Percentiles rank a stretch among this genome's conserved stretches.
Evolutionary conservation across 257 asterid species (phyloP).

Genomic region (Leonotis leonurus): DNA sequence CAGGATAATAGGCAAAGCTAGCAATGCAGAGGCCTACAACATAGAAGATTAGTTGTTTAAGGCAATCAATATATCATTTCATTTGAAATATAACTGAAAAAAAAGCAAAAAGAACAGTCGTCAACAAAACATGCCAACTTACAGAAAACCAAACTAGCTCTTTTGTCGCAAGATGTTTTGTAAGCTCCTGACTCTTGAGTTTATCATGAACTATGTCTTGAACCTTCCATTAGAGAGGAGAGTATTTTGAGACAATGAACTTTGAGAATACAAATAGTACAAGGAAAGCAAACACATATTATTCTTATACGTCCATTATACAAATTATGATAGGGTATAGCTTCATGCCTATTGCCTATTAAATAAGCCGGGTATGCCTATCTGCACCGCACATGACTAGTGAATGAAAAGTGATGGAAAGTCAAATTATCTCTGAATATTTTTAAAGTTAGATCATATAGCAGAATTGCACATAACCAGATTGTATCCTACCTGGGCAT

Average conservation of each 20-base stretch:
- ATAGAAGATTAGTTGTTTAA: conserved; percentile 5
- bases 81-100: no score
- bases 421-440: neutral
- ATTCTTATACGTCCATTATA: neutral
- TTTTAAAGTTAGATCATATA: neutral
- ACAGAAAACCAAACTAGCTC: conserved; percentile 86
- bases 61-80: neutral
- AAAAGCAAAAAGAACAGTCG: neutral
- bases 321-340: neutral
- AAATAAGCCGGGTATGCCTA: neutral
- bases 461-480: neutral
- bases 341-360: neutral
- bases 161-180: conserved; percentile 64
- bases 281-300: neutral
- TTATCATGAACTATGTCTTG: conserved; percentile 59
- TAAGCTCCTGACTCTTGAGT: conserved; percentile 67
- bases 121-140: conserved; percentile 23
- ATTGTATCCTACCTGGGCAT: conserved; percentile 49
- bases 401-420: neutral
- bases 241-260: neutral
- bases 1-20: conserved; percentile 38
- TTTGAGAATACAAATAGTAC: conserved; percentile 4
- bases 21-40: conserved; percentile 44
- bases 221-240: conserved; percentile 38
- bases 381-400: neutral